These are phyloP conservation scores for Pichia norvegensis DNA, from an alignment of 1,139 yeast genomes.

Conservation along the genomic window DNA sequence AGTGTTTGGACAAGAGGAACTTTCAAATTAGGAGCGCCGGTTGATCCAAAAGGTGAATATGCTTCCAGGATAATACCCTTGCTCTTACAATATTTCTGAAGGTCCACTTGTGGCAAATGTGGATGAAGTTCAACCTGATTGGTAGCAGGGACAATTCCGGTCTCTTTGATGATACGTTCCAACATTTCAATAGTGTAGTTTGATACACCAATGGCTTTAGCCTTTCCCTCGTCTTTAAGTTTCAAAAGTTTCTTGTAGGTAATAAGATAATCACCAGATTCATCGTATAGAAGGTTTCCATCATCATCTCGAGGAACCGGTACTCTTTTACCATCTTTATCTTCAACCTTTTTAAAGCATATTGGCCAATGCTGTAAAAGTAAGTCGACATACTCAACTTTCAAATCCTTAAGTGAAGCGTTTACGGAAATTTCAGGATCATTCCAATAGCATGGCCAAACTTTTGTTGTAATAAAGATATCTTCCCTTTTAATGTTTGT, in stretches of 20 bases:
- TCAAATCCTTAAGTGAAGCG: conserved; percentile 29
- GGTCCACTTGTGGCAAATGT: conserved; percentile 57
- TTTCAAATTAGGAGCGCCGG: conserved; percentile 48
- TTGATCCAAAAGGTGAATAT: conserved; percentile 61
- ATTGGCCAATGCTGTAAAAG: conserved; percentile 47
- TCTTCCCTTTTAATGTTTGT: conserved; percentile 42
- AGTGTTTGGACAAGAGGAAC: conserved; percentile 36
- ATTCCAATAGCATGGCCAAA: conserved; percentile 39
- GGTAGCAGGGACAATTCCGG: conserved; percentile 41
- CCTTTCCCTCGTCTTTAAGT: conserved; percentile 31
- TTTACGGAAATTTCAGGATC: conserved; percentile 24
- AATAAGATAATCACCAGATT: conserved; percentile 34
- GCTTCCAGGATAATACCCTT: conserved; percentile 54
- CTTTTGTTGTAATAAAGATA: conserved; percentile 71
- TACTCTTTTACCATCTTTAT: conserved; percentile 14
- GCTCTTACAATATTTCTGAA: conserved; percentile 44
- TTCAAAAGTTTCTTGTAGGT: conserved; percentile 42
- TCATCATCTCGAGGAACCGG: conserved; percentile 16
- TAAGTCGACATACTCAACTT: conserved; percentile 41
- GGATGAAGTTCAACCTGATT: conserved; percentile 60
- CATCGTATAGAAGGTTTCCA: conserved; percentile 14
- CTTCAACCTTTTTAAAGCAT: conserved; percentile 15
- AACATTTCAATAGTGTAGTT: conserved; percentile 44
- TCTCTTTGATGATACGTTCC: conserved; percentile 39
- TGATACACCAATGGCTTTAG: conserved; percentile 55